phyloP scores from a whole-genome alignment of 2,329 filamentous ascomycete genomes.

The Dactylellina drechsleri region DNA sequence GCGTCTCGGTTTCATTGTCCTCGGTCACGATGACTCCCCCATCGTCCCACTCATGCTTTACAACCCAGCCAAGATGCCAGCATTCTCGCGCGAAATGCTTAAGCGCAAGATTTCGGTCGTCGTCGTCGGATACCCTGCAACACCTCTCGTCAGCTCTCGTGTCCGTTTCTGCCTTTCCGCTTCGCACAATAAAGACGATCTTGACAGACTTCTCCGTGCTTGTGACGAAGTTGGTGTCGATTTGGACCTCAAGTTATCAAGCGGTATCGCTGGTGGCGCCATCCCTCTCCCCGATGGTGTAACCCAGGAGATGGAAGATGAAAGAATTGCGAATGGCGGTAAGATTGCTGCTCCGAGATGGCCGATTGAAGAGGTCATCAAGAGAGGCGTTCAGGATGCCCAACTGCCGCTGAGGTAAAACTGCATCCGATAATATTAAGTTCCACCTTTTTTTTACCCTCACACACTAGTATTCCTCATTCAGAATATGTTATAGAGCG shows the following conservation, averaged over 20 bases:
- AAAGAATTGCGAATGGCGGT: slow-evolving; percentile 69
- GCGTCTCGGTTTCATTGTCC: slow-evolving; percentile 94
- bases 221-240: slow-evolving; percentile 94
- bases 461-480: slow-evolving; percentile 1
- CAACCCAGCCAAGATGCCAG: slow-evolving; percentile 98
- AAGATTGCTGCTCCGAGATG: slow-evolving; percentile 77
- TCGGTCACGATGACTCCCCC: slow-evolving; percentile 96
- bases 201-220: slow-evolving; percentile 86
- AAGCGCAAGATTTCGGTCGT: slow-evolving; percentile 97
- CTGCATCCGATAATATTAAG: neutral
- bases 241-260: slow-evolving; percentile 96
- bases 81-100: slow-evolving; percentile 98
- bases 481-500: slow-evolving; percentile 3
- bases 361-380: slow-evolving; percentile 78
- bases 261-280: slow-evolving; percentile 87
- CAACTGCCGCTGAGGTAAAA: slow-evolving; percentile 75
- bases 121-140: slow-evolving; percentile 95
- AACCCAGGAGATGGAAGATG: slow-evolving; percentile 75
- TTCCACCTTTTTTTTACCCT: neutral
- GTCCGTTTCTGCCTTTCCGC: slow-evolving; percentile 95
- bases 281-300: slow-evolving; percentile 78
- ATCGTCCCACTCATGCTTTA: slow-evolving; percentile 95
- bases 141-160: slow-evolving; percentile 91
- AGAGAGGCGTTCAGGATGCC: slow-evolving; percentile 77
- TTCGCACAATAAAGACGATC: slow-evolving; percentile 97